Conservation (phyloP, 208 protist species). For the Trypanosoma vivax region DNA sequence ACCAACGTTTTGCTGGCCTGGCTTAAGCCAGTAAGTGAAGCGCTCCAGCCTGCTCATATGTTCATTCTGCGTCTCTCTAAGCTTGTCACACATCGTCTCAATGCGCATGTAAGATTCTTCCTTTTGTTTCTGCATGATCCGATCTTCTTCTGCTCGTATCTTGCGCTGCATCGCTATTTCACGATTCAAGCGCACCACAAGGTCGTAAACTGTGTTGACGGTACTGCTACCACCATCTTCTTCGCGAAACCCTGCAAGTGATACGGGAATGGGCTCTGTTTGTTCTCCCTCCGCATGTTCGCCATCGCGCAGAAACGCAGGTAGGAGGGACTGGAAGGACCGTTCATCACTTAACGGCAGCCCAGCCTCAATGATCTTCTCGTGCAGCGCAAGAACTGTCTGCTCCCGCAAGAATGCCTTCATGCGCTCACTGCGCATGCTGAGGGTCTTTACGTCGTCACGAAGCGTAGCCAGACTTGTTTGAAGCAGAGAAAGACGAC, state of each 20-base stretch:
- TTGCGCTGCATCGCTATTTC: too few species aligned
- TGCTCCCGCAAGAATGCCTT: constrained; percentile 14
- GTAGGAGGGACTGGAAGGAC: constrained; percentile 4
- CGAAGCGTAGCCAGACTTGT: constrained; percentile 6
- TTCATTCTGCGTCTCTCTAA: constrained; percentile 3
- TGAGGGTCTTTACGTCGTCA: constrained; percentile 5
- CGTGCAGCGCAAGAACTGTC: constrained; percentile 9
- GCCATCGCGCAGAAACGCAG: constrained; percentile 14
- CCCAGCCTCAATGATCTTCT: constrained; percentile 10
- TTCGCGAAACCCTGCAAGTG: background rate
- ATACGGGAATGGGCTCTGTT: background rate
- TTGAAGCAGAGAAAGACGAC: constrained; percentile 15
- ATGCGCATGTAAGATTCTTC: constrained; percentile 1
- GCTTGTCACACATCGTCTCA: constrained; percentile 11
- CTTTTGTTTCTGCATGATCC: background rate
- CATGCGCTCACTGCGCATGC: constrained; percentile 22
- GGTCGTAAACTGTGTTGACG: background rate
- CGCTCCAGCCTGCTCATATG: constrained; percentile 14
- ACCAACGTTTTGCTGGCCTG: background rate
- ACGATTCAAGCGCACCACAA: background rate
- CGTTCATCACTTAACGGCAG: background rate
- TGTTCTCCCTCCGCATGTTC: background rate
- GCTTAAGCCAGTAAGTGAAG: constrained; percentile 9
- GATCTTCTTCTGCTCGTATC: constrained; percentile 1
- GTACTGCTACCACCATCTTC: background rate